Evolutionary conservation across 2,329 filamentous ascomycete species (phyloP).

Genomic region (Chaetothyriales sp.): DNA sequence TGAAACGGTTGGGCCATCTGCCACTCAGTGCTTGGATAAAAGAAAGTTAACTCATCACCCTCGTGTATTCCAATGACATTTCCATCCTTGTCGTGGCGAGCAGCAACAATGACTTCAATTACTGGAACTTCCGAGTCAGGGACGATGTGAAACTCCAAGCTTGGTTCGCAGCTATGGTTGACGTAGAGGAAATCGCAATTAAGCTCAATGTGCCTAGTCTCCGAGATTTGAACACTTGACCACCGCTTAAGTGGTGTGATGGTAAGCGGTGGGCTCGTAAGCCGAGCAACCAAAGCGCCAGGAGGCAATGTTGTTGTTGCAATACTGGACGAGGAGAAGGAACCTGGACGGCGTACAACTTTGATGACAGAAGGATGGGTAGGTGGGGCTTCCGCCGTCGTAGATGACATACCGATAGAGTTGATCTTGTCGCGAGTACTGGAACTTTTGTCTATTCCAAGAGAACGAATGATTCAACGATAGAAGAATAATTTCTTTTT

Average conservation of each 20-base stretch:
- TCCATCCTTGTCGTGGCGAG: slow-evolving; percentile 5
- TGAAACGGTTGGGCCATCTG: slow-evolving; percentile 35
- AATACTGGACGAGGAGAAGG: slow-evolving; percentile 6
- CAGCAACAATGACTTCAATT: slow-evolving; percentile 21
- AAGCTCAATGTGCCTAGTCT: slow-evolving; percentile 40
- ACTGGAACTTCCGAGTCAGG: slow-evolving; percentile 24
- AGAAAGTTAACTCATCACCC: slow-evolving; percentile 35
- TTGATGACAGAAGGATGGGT: slow-evolving; percentile 9
- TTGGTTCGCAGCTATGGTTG: slow-evolving; percentile 44
- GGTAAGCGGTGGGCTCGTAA: slow-evolving; percentile 8
- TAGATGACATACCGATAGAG: neutral
- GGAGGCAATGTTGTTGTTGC: slow-evolving; percentile 4
- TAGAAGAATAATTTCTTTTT: neutral
- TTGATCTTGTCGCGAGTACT: neutral
- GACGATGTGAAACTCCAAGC: slow-evolving; percentile 40
- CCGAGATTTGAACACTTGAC: slow-evolving; percentile 34
- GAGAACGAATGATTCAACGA: neutral
- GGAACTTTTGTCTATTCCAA: neutral
- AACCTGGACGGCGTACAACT: slow-evolving; percentile 7
- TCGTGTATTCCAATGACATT: slow-evolving; percentile 21
- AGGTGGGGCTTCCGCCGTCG: neutral
- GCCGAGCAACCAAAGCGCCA: slow-evolving; percentile 9
- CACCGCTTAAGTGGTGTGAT: slow-evolving; percentile 9
- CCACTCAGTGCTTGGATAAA: slow-evolving; percentile 39
- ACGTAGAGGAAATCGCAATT: slow-evolving; percentile 44